phyloP scores from a whole-genome alignment of 352 stramenopile genomes.

The Phytopythium delawarense region DNA sequence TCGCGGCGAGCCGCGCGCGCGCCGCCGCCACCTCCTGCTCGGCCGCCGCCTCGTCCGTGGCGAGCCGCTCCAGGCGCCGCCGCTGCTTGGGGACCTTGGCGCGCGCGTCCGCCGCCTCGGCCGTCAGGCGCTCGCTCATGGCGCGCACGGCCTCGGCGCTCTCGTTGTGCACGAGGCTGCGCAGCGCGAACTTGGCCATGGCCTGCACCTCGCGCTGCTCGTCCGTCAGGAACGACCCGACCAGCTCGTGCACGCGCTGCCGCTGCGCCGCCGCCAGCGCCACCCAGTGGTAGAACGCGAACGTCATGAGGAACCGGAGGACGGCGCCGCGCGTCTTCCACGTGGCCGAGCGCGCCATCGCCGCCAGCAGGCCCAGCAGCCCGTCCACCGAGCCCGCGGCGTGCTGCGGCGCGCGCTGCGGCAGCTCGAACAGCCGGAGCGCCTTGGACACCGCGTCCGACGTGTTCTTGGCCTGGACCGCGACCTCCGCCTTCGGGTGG shows the following conservation, averaged over 20 bases:
- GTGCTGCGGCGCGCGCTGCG: conserved; percentile 8
- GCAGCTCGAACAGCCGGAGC: conserved; percentile 34
- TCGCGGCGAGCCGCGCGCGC: neutral
- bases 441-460: conserved; percentile 53
- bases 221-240: conserved; percentile 55
- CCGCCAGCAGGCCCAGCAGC: conserved; percentile 40
- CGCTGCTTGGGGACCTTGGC: conserved; percentile 56
- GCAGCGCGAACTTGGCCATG: conserved; percentile 73
- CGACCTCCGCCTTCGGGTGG: conserved; percentile 63
- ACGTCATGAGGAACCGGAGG: conserved; percentile 67
- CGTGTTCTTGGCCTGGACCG: conserved; percentile 57
- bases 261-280: conserved; percentile 15
- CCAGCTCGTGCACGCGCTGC: conserved; percentile 44
- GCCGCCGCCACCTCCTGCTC: neutral
- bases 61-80: conserved; percentile 44
- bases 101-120: conserved; percentile 35
- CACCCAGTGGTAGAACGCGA: conserved; percentile 75
- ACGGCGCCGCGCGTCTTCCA: conserved; percentile 74
- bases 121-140: conserved; percentile 33
- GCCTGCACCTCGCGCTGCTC: conserved; percentile 76
- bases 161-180: conserved; percentile 61
- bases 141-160: conserved; percentile 24
- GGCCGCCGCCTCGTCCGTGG: conserved; percentile 3
- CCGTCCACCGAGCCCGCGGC: conserved; percentile 13
- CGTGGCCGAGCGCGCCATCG: conserved; percentile 28